phyloP scores from a whole-genome alignment of 164 flowering plant species.

The Sextonia rubra region DNA sequence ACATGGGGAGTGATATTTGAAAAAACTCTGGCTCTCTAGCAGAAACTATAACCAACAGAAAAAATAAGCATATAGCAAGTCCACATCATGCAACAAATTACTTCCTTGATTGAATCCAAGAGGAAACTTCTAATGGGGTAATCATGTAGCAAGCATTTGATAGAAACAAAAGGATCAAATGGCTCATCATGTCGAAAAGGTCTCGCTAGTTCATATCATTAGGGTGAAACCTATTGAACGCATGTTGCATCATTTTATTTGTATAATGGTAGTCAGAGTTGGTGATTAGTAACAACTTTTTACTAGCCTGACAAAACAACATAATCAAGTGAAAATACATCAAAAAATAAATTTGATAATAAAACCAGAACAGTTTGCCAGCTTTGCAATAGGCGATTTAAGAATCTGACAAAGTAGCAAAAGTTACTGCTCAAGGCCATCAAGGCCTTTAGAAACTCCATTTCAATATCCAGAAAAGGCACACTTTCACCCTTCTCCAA shows the following conservation, averaged over 20 bases:
- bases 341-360: not conserved
- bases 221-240: constrained; percentile 88
- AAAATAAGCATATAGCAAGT: not conserved
- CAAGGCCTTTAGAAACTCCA: not conserved
- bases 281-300: constrained; percentile 84
- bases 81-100: not conserved
- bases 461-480: not conserved
- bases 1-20: constrained; percentile 91
- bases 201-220: constrained; percentile 95
- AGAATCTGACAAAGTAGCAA: not conserved
- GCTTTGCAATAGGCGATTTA: not conserved
- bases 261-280: constrained; percentile 95
- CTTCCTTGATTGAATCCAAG: not conserved
- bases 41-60: constrained; percentile 76
- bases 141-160: not conserved
- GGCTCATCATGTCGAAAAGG: constrained; percentile 79
- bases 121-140: not conserved
- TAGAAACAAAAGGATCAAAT: not conserved
- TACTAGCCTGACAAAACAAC: constrained; percentile 72
- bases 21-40: constrained; percentile 98
- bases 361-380: not conserved
- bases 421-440: not conserved
- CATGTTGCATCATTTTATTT: constrained; percentile 95
- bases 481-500: not conserved
- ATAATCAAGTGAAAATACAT: constrained; percentile 9